Evolutionary conservation across 331 rosid genomes (phyloP).

Genomic region (Acacia pycnantha): DNA sequence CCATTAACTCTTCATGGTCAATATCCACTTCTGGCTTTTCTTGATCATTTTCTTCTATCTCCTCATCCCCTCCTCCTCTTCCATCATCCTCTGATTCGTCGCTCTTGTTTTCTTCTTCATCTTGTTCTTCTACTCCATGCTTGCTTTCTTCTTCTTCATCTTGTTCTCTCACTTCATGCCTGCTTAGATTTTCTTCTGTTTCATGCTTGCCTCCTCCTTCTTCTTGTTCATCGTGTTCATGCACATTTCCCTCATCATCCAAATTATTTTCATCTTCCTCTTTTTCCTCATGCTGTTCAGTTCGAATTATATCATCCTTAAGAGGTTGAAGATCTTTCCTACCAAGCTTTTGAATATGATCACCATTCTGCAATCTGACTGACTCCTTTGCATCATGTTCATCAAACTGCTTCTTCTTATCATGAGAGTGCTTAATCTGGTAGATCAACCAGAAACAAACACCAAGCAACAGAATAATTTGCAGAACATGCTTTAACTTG

Average conservation of each 20-base stretch:
- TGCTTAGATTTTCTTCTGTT: constrained; percentile 36
- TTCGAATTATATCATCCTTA: constrained; percentile 33
- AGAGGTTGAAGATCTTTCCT: constrained; percentile 62
- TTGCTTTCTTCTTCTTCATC: constrained; percentile 37
- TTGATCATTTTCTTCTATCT: constrained; percentile 73
- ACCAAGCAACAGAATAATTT: constrained; percentile 66
- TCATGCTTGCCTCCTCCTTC: constrained; percentile 35
- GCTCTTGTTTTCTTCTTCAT: constrained; percentile 58
- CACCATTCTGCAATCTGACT: constrained; percentile 24
- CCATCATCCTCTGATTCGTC: constrained; percentile 65
- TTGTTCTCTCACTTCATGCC: constrained; percentile 29
- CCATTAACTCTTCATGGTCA: constrained; percentile 52
- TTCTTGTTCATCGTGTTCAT: constrained; percentile 46
- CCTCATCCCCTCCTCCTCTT: constrained; percentile 66
- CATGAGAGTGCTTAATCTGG: constrained; percentile 86
- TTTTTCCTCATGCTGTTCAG: constrained; percentile 60
- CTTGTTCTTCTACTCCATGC: constrained; percentile 51
- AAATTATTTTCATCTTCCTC: constrained; percentile 60
- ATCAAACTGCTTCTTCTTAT: constrained; percentile 62
- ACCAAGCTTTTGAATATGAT: constrained; percentile 53
- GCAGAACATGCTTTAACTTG: constrained; percentile 66
- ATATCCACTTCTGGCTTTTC: constrained; percentile 55
- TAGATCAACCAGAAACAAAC: constrained; percentile 84
- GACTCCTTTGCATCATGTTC: constrained; percentile 44
- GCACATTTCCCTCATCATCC: constrained; percentile 54